Conservation (phyloP, 1,284 basidiomycete species). For the Ceratobasidium sp. region DNA sequence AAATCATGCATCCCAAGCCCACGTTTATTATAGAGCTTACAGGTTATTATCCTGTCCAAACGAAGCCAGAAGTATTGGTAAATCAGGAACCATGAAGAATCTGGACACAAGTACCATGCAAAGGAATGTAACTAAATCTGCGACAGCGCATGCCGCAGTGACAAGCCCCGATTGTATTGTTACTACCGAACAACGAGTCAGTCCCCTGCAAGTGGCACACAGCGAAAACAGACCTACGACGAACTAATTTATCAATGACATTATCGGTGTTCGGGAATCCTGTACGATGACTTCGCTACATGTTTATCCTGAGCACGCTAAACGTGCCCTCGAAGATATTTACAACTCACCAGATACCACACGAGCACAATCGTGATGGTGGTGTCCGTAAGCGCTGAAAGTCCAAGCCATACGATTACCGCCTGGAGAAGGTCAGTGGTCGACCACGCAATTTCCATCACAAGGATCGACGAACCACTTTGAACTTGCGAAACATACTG, state of each 20-base stretch:
- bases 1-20: background rate
- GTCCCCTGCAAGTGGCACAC: background rate
- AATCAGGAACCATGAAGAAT: background rate
- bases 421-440: conserved; percentile 2
- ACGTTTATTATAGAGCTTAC: background rate
- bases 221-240: conserved; percentile 54
- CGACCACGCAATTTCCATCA: background rate
- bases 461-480: background rate
- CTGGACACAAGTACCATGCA: conserved; percentile 50
- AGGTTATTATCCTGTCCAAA: conserved; percentile 20
- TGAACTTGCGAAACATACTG: background rate
- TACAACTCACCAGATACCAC: conserved; percentile 57
- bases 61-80: background rate
- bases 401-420: conserved; percentile 52
- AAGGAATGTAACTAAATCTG: conserved; percentile 58
- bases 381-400: conserved; percentile 55
- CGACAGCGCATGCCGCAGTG: conserved; percentile 54
- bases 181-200: conserved; percentile 50
- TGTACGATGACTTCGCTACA: conserved; percentile 54
- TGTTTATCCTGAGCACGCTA: background rate
- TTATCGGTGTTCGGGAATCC: conserved; percentile 56
- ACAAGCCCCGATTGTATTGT: conserved; percentile 58
- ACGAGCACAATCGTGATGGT: conserved; percentile 56
- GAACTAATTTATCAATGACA: conserved; percentile 58
- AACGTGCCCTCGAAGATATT: too few species aligned